These are phyloP conservation scores for Scedosporium dehoogii DNA, from an alignment of 2,329 filamentous ascomycete genomes.

Conservation along the genomic window DNA sequence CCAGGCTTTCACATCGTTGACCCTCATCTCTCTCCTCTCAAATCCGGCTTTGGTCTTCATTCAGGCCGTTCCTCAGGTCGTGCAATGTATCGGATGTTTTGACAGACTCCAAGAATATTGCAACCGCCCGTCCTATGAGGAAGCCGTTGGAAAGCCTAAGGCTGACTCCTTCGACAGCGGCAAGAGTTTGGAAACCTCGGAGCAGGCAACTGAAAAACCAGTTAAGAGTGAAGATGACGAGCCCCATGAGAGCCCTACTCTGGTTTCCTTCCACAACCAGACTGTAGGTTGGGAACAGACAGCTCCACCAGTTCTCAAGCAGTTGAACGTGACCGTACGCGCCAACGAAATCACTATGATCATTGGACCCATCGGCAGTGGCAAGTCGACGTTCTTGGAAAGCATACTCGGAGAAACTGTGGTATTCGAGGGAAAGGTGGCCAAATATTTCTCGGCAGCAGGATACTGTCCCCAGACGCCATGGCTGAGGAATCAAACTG, in stretches of 20 bases:
- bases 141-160: not conserved
- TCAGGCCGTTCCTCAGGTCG: not conserved
- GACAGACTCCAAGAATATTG: not conserved
- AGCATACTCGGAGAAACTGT: constrained; percentile 21
- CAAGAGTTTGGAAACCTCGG: not conserved
- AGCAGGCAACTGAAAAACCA: not conserved
- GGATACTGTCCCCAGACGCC: constrained; percentile 23
- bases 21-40: not conserved
- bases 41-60: not conserved
- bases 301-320: constrained; percentile 12
- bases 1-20: not conserved
- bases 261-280: not conserved
- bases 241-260: not conserved
- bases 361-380: constrained; percentile 25
- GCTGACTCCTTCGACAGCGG: not conserved
- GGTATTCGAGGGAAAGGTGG: constrained; percentile 10
- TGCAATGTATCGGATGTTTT: not conserved
- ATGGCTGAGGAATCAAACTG: constrained; percentile 22
- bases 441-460: constrained; percentile 9
- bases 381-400: constrained; percentile 27
- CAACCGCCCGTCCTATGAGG: not conserved
- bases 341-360: constrained; percentile 24
- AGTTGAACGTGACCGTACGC: constrained; percentile 23
- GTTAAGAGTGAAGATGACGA: not conserved
- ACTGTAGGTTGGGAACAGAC: constrained; percentile 10